Base-by-base conservation (phyloP, 176 grass and related monocot species). In the Guadua angustifolia region DNA sequence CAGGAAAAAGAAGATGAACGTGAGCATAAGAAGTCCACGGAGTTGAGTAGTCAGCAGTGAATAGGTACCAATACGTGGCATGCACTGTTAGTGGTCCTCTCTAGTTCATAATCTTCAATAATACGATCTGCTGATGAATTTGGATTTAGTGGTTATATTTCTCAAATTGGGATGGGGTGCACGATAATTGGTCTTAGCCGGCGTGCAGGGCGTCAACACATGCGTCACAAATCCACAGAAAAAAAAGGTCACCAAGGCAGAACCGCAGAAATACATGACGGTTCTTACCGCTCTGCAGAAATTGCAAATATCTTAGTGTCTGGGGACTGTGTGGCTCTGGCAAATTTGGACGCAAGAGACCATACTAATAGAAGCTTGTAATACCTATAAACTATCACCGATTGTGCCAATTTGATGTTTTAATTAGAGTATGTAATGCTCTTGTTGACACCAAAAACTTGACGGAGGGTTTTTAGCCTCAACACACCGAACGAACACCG, bases 1-100 rank as follows among this genome's bases (percentile, higher is more conserved):
- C 6, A 69, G 52, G 26, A 29, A 52, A 69, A 47, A 18, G 75
- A 77, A 56, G 59, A 77, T 21, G 80, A 24, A 8, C 71, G 21
- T 26, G 81, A 12, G 71, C 36, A 66, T 1, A 75, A 77, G 77
- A 75, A 77, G 77, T 88, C 81, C 69, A 84, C 44, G 24, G 75
- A 88, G 75, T 57, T 88, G 79, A 82, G 26, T 42, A 53, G 78
- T 58, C 73, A 83, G 18, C 50, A 33, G 73, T 64, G 71, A 82
- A 1, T 33, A 66, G 26, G 33, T 44, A 45, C 59, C 14, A 10
- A 6, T 42, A 24, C 18, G 21, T 56, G 35, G 1, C 21, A 5
- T 18, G 5, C 14, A 22, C 15, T 43, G 46, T 33, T 12, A 4
- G 64, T 18, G 0, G 22, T 61, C 24, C 35, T 59, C 17, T 74